Evolutionary conservation across 192 early-diverging fungal species (phyloP).

Genomic region (Podila clonocystis): DNA sequence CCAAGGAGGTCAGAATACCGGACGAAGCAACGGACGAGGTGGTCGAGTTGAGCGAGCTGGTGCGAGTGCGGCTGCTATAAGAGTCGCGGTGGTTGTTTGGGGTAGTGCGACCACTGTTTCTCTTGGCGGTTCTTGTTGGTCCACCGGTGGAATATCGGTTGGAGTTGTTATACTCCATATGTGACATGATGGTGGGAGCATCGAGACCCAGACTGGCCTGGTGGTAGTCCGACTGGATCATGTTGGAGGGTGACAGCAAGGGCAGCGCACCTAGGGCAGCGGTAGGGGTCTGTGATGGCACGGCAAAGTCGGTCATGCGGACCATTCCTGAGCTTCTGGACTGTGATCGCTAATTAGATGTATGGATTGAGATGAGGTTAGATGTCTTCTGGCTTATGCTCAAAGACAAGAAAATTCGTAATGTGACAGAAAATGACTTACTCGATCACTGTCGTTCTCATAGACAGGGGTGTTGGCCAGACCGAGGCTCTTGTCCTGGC

Average conservation of each 20-base stretch:
- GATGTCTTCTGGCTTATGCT: too few relatives aligned
- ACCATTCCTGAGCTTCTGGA: background rate
- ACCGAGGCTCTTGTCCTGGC: background rate
- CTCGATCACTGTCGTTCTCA: background rate
- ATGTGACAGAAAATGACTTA: background rate
- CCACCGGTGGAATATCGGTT: background rate
- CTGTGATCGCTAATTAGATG: background rate
- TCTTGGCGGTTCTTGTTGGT: background rate
- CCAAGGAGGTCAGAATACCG: slow-evolving; percentile 23
- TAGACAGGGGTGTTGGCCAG: background rate
- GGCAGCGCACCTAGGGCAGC: slow-evolving; percentile 23
- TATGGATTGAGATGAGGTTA: background rate
- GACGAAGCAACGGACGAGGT: slow-evolving; percentile 29
- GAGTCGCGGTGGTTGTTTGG: slow-evolving; percentile 27
- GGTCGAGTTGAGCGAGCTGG: slow-evolving; percentile 45
- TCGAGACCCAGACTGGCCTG: slow-evolving; percentile 28
- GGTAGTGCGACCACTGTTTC: background rate
- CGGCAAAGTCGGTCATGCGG: slow-evolving; percentile 5
- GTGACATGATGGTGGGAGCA: slow-evolving; percentile 42
- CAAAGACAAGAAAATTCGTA: too few relatives aligned
- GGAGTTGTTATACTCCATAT: slow-evolving; percentile 21
- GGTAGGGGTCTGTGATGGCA: slow-evolving; percentile 20
- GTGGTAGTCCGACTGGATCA: slow-evolving; percentile 44
- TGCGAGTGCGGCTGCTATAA: slow-evolving; percentile 24
- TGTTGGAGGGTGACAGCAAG: slow-evolving; percentile 34